Base-by-base conservation (phyloP, 1,139 yeast genomes). In the Scheffersomyces titani region DNA sequence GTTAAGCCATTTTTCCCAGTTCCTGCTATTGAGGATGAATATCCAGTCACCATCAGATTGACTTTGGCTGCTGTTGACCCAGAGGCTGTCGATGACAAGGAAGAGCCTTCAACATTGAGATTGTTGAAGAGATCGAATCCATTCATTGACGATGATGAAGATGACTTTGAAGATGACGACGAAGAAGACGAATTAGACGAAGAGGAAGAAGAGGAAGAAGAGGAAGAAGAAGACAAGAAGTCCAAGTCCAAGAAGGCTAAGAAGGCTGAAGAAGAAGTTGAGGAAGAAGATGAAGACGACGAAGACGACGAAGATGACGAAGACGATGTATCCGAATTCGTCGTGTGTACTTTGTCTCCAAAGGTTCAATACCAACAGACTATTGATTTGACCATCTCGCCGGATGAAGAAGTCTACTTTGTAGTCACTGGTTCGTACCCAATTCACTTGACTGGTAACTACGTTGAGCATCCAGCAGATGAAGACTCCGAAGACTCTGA, bases 51-150 rank as follows among this genome's bases (percentile, higher is more conserved):
- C 63, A 86, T 94, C 65, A 90, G 97, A 76, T 75, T 94, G 70
- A 93, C 98, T 57, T 85, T 94, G 84, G 99, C 98, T 65, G 97
- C 99, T 59, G 83, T 94, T 69, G 98, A 94, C 76, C 97, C 97
- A 61, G 90, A 86, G 70, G 79, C 89, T 49, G 84, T 86, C 60
- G 92, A 90, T 68, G 96, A 90, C 70, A 90, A 90, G 69, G 88
- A 82, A 64, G 86, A 83, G 65, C 98, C 98, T 64, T 87, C 97
- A 45, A 91, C 97, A 66, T 82, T 94, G 70, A 89, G 97, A 80
- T 84, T 93, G 70, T 84, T 94, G 73, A 92, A 92, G 84, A 84
- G 87, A 71, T 81, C 85, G 65, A 79, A 84, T 60, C 83, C 81
- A 53, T 79, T 82, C 66, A 71, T 76, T 55, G 83, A 81, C 58